These are phyloP conservation scores for Solanum chiquidenum DNA, from an alignment of 257 asterid species.

Conservation along the genomic window DNA sequence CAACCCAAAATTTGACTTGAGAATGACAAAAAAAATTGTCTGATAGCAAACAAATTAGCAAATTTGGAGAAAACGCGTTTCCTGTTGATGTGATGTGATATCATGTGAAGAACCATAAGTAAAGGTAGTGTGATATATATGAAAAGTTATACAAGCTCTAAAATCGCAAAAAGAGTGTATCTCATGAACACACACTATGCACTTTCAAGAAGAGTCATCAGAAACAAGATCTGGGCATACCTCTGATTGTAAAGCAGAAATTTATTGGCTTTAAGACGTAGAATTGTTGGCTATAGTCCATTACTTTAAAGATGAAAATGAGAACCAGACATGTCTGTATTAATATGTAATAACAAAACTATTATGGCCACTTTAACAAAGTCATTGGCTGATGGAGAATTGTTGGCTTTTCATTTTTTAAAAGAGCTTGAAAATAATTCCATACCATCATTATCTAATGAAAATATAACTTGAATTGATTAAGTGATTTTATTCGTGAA, in stretches of 20 bases:
- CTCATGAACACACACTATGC: neutral
- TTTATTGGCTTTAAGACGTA: too few species aligned
- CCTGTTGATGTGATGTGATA: neutral
- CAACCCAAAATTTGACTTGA: too few species aligned
- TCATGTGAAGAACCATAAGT: neutral
- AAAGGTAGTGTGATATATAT: neutral
- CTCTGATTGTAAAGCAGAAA: conserved; percentile 54
- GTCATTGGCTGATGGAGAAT: neutral
- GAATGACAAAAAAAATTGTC: too few species aligned
- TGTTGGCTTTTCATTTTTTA: too few species aligned
- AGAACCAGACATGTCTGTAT: neutral
- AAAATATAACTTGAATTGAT: neutral
- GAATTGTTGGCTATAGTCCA: neutral
- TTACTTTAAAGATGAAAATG: neutral
- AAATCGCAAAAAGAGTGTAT: neutral
- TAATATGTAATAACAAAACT: too few species aligned
- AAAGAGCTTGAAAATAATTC: too few species aligned
- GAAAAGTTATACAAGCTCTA: neutral
- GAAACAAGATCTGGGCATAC: conserved; percentile 20
- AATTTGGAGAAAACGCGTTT: neutral
- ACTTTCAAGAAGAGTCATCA: neutral
- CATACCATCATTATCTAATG: too few species aligned
- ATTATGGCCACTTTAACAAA: neutral
- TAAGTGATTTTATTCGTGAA: too few species aligned
- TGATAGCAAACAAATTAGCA: too few species aligned